Evolutionary conservation across 768 basidiomycete genomes (phyloP).

Genomic region (Termitomyces sp.): DNA sequence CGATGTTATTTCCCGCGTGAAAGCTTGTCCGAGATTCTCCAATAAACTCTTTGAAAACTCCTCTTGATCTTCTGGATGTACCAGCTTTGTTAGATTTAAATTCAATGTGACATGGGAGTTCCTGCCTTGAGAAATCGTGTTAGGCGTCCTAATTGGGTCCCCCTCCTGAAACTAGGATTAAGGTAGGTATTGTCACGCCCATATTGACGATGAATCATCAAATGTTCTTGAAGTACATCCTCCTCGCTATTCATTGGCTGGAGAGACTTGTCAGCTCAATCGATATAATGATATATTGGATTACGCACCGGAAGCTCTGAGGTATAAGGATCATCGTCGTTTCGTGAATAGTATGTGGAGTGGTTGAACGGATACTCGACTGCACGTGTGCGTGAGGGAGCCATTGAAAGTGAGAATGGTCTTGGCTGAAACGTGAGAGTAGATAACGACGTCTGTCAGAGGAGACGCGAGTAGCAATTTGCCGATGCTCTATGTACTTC

Average conservation of each 20-base stretch:
- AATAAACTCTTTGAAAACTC: neutral
- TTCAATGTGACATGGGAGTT: neutral
- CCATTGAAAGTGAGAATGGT: neutral
- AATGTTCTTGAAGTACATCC: constrained; percentile 28
- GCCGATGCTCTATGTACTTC: neutral
- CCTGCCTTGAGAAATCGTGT: neutral
- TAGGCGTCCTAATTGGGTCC: neutral
- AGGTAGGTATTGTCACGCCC: constrained; percentile 4
- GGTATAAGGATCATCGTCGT: neutral
- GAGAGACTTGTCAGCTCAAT: neutral
- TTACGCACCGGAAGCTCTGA: neutral
- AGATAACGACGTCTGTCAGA: neutral
- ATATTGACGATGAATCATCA: constrained; percentile 22
- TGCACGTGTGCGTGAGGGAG: neutral
- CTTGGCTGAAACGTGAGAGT: neutral
- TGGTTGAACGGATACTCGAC: neutral
- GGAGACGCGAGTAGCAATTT: neutral
- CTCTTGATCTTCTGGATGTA: neutral
- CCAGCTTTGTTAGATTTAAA: neutral
- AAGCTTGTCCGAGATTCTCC: neutral
- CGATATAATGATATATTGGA: neutral
- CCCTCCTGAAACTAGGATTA: neutral
- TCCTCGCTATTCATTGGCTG: constrained; percentile 32
- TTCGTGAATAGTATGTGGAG: neutral
- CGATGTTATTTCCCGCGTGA: neutral